A percentile compares a stretch with the other conserved stretches of the same genome.
These are phyloP conservation scores for Plantago major DNA, from an alignment of 257 asterid species.

Conservation along the genomic window DNA sequence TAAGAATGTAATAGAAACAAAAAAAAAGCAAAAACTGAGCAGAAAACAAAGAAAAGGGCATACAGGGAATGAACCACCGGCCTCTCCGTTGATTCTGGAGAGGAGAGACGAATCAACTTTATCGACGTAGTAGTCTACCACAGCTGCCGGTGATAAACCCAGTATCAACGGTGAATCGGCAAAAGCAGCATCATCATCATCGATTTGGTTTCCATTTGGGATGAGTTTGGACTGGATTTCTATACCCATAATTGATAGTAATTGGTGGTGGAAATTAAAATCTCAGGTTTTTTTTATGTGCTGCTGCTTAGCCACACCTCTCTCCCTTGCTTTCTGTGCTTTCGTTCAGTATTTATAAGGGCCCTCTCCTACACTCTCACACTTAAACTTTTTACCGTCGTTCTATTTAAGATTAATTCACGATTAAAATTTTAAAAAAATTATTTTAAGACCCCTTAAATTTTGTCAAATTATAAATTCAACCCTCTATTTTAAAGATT, in stretches of 20 bases:
- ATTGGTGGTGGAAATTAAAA: too few species aligned
- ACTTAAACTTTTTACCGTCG: neutral
- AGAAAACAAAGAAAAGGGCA: constrained; percentile 12
- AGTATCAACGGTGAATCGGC: constrained; percentile 55
- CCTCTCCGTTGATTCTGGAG: constrained; percentile 80
- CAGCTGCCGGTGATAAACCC: constrained; percentile 84
- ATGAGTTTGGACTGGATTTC: constrained; percentile 32
- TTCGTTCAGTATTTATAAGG: constrained; percentile 29
- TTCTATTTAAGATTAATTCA: too few species aligned
- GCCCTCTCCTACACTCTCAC: neutral
- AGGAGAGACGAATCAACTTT: constrained; percentile 81
- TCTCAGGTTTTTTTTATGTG: neutral
- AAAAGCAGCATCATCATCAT: constrained; percentile 8
- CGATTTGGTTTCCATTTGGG: constrained; percentile 11
- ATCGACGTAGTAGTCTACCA: constrained; percentile 90
- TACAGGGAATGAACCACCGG: constrained; percentile 98
- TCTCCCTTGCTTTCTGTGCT: neutral
- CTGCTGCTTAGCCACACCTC: constrained; percentile 21
- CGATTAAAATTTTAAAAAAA: too few species aligned
- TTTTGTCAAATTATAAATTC: too few species aligned
- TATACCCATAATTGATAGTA: constrained; percentile 57
- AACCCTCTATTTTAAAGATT: too few species aligned
- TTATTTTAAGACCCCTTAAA: too few species aligned
- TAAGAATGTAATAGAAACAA: constrained; percentile 4
- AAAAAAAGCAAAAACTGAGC: too few species aligned